These are phyloP conservation scores for Dimocarpus longan DNA, from an alignment of 345 rosid species.

Conservation along the genomic window DNA sequence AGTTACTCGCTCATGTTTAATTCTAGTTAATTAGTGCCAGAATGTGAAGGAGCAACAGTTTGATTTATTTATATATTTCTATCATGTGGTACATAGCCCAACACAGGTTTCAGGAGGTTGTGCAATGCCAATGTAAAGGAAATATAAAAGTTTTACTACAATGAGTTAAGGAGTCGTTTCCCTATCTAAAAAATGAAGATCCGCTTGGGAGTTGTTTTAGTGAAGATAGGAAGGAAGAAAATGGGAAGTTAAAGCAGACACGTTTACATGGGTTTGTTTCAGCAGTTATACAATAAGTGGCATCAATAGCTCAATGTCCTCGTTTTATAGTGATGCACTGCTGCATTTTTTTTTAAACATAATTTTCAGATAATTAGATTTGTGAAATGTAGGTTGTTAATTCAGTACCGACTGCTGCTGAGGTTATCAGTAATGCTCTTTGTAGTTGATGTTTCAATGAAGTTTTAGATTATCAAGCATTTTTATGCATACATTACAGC, in stretches of 20 bases:
- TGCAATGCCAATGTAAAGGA: neutral
- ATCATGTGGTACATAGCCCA: neutral
- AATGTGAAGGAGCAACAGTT: neutral
- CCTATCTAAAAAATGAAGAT: neutral
- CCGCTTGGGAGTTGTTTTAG: neutral
- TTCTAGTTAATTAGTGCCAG: neutral
- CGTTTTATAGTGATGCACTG: neutral
- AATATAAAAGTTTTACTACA: neutral
- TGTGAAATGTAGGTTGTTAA: neutral
- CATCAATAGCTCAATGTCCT: neutral
- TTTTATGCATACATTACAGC: neutral
- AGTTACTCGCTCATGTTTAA: neutral
- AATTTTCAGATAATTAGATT: neutral
- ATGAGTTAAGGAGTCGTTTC: neutral
- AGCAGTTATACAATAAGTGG: neutral
- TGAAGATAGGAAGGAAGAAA: neutral
- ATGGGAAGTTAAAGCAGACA: neutral
- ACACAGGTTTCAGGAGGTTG: constrained; percentile 1
- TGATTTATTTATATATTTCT: neutral
- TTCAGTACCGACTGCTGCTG: neutral
- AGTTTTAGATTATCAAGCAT: neutral
- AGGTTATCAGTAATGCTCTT: neutral
- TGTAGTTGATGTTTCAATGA: neutral
- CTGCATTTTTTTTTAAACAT: neutral
- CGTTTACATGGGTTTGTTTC: neutral